phyloP scores from a whole-genome alignment of 208 protist species.

The Trichomonas vaginalis region DNA sequence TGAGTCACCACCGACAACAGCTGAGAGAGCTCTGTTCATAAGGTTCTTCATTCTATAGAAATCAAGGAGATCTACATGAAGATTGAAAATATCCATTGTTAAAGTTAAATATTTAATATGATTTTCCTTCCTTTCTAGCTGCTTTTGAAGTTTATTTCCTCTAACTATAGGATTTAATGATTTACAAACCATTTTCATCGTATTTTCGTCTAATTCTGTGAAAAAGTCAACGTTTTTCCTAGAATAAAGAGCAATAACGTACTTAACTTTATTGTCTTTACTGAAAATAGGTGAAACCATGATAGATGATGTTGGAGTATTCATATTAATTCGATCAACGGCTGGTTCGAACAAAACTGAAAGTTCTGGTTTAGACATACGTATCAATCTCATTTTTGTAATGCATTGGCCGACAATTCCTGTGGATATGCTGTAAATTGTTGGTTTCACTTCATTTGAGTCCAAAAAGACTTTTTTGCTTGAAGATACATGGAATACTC shows the following conservation, averaged over 20 bases:
- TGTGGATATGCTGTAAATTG: neutral
- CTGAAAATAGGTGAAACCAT: neutral
- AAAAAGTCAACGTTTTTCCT: neutral
- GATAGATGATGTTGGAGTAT: neutral
- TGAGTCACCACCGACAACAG: neutral
- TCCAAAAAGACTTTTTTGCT: neutral
- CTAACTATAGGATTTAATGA: neutral
- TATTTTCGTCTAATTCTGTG: neutral
- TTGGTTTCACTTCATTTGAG: neutral
- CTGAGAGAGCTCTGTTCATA: neutral
- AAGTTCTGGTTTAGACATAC: neutral
- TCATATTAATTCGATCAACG: neutral
- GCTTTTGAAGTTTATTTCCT: neutral
- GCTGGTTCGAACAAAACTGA: neutral
- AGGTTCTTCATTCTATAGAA: neutral
- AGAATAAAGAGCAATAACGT: neutral
- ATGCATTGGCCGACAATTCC: neutral
- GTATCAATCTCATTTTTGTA: neutral
- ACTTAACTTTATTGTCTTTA: neutral
- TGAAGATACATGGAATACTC: neutral
- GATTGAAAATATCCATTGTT: neutral
- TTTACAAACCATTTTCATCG: neutral
- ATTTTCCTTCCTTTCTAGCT: neutral
- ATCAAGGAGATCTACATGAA: neutral
- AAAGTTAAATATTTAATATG: neutral